A percentile compares a stretch with the other conserved stretches of the same genome.
Evolutionary conservation across 106 monocot genomes (phyloP).

Genomic region (Dioscorea alata): DNA sequence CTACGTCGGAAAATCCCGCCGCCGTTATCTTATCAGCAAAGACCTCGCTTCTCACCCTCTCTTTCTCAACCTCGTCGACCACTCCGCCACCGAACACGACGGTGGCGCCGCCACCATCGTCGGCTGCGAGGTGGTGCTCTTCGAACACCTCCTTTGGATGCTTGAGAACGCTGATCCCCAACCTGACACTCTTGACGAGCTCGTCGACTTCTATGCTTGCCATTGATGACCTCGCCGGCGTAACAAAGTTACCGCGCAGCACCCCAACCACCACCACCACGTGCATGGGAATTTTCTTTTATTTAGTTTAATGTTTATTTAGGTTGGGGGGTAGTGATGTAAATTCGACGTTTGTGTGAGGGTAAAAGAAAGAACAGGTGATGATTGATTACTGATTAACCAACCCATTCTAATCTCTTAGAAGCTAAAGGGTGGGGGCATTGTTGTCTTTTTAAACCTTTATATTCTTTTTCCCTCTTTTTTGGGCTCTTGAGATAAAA

Average conservation of each 20-base stretch:
- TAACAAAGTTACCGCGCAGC: neutral
- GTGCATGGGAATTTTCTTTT: no score
- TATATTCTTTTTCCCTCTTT: neutral
- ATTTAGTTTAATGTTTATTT: no score
- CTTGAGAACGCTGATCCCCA: slow-evolving; percentile 56
- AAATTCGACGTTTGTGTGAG: neutral
- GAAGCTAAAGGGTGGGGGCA: neutral
- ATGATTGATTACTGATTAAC: neutral
- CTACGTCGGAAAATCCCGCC: slow-evolving; percentile 57
- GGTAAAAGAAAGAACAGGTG: slow-evolving; percentile 1
- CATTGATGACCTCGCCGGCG: neutral
- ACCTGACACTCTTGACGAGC: slow-evolving; percentile 32
- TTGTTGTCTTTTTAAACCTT: neutral
- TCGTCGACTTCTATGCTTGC: slow-evolving; percentile 61
- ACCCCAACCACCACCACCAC: neutral
- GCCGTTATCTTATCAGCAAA: slow-evolving; percentile 42
- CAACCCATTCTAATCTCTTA: neutral
- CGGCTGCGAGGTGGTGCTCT: slow-evolving; percentile 62
- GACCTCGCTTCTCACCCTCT: slow-evolving; percentile 36
- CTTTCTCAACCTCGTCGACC: slow-evolving; percentile 38
- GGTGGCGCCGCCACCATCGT: slow-evolving; percentile 9
- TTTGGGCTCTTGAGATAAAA: no score
- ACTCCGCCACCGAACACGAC: neutral
- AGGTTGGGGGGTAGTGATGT: neutral
- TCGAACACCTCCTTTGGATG: slow-evolving; percentile 77